Base-by-base conservation (phyloP, 225 moss, liverwort and hornwort species). In the Lunularia cruciata region DNA sequence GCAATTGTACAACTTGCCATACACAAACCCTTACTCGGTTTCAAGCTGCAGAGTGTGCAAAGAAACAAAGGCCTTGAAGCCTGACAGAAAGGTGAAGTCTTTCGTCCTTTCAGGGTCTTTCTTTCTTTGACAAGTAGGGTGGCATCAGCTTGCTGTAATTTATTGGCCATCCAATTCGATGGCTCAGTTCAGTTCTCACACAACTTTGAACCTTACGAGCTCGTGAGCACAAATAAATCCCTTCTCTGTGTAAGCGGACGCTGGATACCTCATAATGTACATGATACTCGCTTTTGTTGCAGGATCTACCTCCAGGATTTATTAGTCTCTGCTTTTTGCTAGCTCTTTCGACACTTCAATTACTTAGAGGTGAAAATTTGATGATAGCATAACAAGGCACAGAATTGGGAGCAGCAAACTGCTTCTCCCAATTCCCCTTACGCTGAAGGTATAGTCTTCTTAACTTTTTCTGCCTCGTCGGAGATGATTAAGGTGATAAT, bases 21-120 rank as follows among this genome's bases (percentile, higher is more conserved):
- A 47, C 33, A 66, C 23, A 62, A 52, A 47, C 34, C 18, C 28
- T 39, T 45, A 53, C 42, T 16, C 43, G 70, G 47, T 54, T 53
- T 36, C 48, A 60, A 38, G 27, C 20, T 53, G 57, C 53, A 23
- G 28, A 20, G 36, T 56, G 22, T 31, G 57, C 53, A 57, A 66
- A 60, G 79, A 60, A 69, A 64, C 36, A 47, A 68, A 63, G 73
- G 46, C 59, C 48, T 47, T 54, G 57, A 47, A 53, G 67, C 58
- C 59, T 33, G 23, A 36, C 56, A 69, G 55, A 42, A 28, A 30
- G 61, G 14, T 16, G 28, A 31, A 33, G 61, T 40, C 11, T 39
- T 53, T 38, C 75, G 53, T 15, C 71, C 65, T 60, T 47, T 14
- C 25, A 22, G 62, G 63, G 60, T 19, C 37, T 72, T 55, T 73